Evolutionary conservation across 352 stramenopile species (phyloP), one percentile per base, ranked within the genome.

Genomic region (Globisporangium cederbergense): DNA sequence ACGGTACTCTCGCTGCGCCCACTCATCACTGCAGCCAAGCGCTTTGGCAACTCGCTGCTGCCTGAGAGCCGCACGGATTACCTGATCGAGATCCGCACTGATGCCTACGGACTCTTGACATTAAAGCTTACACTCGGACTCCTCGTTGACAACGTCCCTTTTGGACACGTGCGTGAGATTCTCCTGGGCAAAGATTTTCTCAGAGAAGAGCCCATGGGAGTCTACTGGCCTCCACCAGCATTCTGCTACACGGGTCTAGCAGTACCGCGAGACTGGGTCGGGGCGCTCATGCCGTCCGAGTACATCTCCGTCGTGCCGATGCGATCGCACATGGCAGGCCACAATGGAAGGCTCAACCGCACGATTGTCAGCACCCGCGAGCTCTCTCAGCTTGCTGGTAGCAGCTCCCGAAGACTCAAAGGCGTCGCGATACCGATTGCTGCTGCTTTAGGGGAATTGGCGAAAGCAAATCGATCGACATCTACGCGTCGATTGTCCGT

Each of bases 101-200:
- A 77, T 49, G 63, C 66, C 0, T 81, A 78, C 20, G 82, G 79
- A 1, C 58, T 90, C 8, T 68, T 95, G 25, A 95, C 81, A 3
- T 65, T 95, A 18, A 95, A 95, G 57, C 60, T 90, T 38, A 95
- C 86, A 1, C 62, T 93, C 1, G 86, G 86, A 0, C 47, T 95
- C 10, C 55, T 93, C 0, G 80, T 91, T 2, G 82, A 90, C 40
- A 68, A 68, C 0, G 79, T 91, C 0, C 76, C 83, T 7, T 69
- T 93, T 9, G 64, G 56, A 1, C 72, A 89, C 59, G 63, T 91
- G 3, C 77, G 83, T 28, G 81, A 90, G 8, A 61, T 87, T 0
- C 38, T 95, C 3, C 70, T 73, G 14, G 66, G 76, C 5, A 62
- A 71, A 22, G 49, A 71, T n/a, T 91, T 90, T 45, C 66, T 93